Percentiles rank a stretch among this genome's conserved stretches.
These are phyloP conservation scores for Crithidia sp. DNA, from an alignment of 208 protist species.

Conservation along the genomic window DNA sequence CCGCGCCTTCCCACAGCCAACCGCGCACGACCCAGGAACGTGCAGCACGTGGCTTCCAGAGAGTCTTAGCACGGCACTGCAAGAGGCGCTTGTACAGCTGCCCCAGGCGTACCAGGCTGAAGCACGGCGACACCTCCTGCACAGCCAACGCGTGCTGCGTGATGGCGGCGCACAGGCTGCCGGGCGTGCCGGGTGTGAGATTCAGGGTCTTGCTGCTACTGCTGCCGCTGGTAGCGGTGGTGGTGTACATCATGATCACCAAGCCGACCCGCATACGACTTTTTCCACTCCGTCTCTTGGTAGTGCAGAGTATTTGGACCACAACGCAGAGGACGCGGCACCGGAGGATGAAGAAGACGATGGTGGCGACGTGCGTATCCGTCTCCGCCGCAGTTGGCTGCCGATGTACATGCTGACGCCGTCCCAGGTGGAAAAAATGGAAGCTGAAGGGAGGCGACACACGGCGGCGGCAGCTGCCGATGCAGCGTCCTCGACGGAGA, in stretches of 20 bases:
- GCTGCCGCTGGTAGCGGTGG: background rate
- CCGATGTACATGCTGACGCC: slow-evolving; percentile 26
- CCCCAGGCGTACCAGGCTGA: slow-evolving; percentile 7
- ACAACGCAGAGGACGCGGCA: background rate
- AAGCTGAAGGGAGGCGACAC: background rate
- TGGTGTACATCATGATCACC: background rate
- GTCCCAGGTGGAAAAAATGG: slow-evolving; percentile 7
- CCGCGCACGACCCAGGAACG: background rate
- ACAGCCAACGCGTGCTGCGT: slow-evolving; percentile 18
- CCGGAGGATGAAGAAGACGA: background rate
- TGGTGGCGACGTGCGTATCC: slow-evolving; percentile 16
- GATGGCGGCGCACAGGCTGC: slow-evolving; percentile 17
- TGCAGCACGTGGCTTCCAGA: slow-evolving; percentile 31
- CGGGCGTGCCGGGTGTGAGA: slow-evolving; percentile 6
- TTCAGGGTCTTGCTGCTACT: background rate
- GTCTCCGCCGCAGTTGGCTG: background rate
- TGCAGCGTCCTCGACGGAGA: background rate
- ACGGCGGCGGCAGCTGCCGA: background rate
- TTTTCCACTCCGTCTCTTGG: too few species aligned
- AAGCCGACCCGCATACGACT: too few species aligned
- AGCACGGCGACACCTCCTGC: slow-evolving; percentile 16
- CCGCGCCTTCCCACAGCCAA: slow-evolving; percentile 6
- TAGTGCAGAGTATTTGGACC: background rate
- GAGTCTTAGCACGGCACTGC: slow-evolving; percentile 17
- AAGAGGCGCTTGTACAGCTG: slow-evolving; percentile 22